Evolutionary conservation across 2,329 filamentous ascomycete genomes (phyloP).

Genomic region (Stagonosporopsis vannaccii): DNA sequence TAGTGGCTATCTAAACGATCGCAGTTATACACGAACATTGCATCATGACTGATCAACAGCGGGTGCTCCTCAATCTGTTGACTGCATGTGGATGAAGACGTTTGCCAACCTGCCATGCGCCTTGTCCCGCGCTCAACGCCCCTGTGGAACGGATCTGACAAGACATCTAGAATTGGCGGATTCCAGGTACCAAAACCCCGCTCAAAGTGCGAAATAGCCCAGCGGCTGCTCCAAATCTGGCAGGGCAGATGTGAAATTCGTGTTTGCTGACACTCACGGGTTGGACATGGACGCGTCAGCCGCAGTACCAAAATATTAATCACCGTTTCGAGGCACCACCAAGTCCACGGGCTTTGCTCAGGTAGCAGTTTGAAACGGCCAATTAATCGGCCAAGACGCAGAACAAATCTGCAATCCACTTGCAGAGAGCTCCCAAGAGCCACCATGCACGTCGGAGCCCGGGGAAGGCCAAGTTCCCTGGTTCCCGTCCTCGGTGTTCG

Average conservation of each 20-base stretch:
- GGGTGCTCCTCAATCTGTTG: not conserved
- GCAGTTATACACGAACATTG: not conserved
- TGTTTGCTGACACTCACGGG: not conserved
- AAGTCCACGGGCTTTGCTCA: not conserved
- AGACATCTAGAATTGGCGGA: not conserved
- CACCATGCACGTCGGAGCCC: not conserved
- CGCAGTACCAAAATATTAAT: not conserved
- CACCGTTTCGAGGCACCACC: not conserved
- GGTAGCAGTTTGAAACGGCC: not conserved
- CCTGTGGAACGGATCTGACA: not conserved
- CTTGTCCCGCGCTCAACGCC: not conserved
- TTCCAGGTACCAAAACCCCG: not conserved
- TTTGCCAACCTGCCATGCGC: conserved; percentile 6
- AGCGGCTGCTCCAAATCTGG: conserved; percentile 1
- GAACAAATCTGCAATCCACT: not conserved
- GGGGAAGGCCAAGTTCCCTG: not conserved
- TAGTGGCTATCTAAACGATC: not conserved
- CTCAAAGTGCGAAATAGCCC: not conserved
- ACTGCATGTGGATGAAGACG: not conserved
- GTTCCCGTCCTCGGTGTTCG: not conserved
- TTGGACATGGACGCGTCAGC: conserved; percentile 7
- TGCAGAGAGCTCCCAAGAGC: not conserved
- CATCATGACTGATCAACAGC: not conserved
- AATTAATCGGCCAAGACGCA: not conserved
- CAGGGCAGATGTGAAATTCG: not conserved